Evolutionary conservation across 1,139 yeast species (phyloP), one percentile per base, ranked within the genome.

Genomic region (Sugiyamaella xylanicola): DNA sequence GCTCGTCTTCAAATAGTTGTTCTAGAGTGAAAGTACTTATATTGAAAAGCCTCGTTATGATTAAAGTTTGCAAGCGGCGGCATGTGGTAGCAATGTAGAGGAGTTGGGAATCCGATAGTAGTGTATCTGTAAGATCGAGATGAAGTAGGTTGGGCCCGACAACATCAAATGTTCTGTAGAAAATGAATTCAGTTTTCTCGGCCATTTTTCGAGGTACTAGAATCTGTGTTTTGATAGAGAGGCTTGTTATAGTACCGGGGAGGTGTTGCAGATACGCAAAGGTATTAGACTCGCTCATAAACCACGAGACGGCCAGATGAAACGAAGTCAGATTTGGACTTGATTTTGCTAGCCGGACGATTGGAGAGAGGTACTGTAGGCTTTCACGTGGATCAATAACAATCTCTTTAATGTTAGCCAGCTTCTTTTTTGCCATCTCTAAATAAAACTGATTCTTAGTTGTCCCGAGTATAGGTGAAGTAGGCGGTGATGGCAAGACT

Each of bases 1-100:
- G 54, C 29, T 46, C 41, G 19, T 40, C 46, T 20, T 36, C 46
- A 22, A 60, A 35, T 27, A 60, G 54, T 20, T 21, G 35, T 44
- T 50, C 51, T 16, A 59, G 40, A 16, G 35, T 21, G n/a, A n/a
- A 19, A n/a, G 39, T 41, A 22, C 36, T 29, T 9, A 49, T 45
- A 35, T 44, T 45, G 48, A 42, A 49, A 16, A 54, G 32, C 32
- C 53, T 44, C 3, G 50, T 51, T 7, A 51, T 15, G 3, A 40
- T 19, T 15, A 51, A 41, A n/a, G n/a, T 37, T 11, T 32, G 39
- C n/a, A 36, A 45, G 40, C 32, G 40, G 41, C 29, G 27, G 27
- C 51, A 54, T 20, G 13, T 19, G 4, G 39, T 17, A 4, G 46
- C 54, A 40, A 51, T 51, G 19, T 19, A 43, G 20, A 44, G 7